These are phyloP conservation scores for Penicillium manginii DNA, from an alignment of 495 filamentous ascomycete species.

Conservation along the genomic window DNA sequence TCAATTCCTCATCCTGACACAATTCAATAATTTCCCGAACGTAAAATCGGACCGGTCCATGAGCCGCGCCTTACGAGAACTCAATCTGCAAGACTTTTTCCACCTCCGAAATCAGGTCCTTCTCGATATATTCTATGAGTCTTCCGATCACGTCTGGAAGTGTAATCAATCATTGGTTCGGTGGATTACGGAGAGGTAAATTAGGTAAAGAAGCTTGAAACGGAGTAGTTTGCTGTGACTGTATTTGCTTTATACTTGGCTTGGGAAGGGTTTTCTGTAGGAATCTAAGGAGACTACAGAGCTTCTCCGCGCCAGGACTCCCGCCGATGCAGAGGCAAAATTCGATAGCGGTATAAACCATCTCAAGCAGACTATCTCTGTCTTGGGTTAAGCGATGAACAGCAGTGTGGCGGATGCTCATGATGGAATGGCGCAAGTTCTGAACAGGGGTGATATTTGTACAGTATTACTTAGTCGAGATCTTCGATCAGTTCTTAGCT, in stretches of 20 bases:
- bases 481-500: not conserved
- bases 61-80: no score
- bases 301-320: not conserved
- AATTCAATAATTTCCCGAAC: no score
- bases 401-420: conserved; percentile 5
- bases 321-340: not conserved
- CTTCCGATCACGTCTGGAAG: no score
- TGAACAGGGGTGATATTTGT: not conserved
- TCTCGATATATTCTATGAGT: no score
- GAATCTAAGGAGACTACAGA: not conserved
- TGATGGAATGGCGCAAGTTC: not conserved
- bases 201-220: no score
- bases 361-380: conserved; percentile 4
- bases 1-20: no score
- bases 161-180: no score
- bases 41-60: no score
- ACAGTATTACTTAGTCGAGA: not conserved
- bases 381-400: conserved; percentile 6
- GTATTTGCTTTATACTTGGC: not conserved
- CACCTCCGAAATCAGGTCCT: no score
- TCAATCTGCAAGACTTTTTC: no score
- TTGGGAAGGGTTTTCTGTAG: not conserved
- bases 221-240: not conserved
- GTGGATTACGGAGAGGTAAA: no score
- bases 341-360: not conserved